A percentile compares a stretch with the other conserved stretches of the same genome.
Evolutionary conservation across 1,284 basidiomycete species (phyloP).

Genomic region (Cryptococcus jaspeensis): DNA sequence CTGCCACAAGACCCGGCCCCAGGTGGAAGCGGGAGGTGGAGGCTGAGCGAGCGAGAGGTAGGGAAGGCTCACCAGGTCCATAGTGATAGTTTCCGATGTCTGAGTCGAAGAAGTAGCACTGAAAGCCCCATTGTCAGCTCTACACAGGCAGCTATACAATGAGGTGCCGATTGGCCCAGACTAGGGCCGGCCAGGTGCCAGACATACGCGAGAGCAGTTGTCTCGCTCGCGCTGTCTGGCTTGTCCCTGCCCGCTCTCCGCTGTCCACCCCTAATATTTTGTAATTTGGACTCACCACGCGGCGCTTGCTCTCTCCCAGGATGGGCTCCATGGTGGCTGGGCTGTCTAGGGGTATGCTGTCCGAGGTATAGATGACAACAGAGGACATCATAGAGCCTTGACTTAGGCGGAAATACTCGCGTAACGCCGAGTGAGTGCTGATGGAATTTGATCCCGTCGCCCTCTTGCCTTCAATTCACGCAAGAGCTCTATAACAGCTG

Average conservation of each 20-base stretch:
- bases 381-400: not conserved
- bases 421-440: not conserved
- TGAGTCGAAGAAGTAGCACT: conserved; percentile 98
- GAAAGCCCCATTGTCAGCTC: not conserved
- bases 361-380: no score
- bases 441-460: conserved; percentile 12
- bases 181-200: no score
- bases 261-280: no score
- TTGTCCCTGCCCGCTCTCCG: no score
- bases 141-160: no score
- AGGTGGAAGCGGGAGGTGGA: not conserved
- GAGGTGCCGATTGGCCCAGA: no score
- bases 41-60: not conserved
- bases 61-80: conserved; percentile 72
- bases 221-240: no score
- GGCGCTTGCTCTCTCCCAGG: conserved; percentile 76
- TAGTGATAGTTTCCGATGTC: conserved; percentile 99
- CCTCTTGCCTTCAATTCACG: not conserved
- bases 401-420: conserved; percentile 1
- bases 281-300: conserved; percentile 64
- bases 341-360: not conserved
- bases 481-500: not conserved
- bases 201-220: no score
- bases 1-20: not conserved
- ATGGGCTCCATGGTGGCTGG: conserved; percentile 60